Base-by-base conservation (phyloP, 208 protist genomes). In the Trypanosoma vivax region DNA sequence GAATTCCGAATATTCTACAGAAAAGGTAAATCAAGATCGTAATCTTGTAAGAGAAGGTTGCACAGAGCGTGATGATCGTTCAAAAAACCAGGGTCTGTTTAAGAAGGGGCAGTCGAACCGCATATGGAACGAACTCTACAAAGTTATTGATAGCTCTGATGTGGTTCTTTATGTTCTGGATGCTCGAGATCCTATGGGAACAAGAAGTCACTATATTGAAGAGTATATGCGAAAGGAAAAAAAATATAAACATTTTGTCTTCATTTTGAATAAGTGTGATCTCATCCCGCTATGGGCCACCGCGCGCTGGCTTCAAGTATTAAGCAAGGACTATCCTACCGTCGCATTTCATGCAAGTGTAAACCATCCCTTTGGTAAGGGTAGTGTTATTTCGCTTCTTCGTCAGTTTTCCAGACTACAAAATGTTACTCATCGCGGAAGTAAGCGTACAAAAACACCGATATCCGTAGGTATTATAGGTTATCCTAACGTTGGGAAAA, bases 231-330 rank as follows among this genome's bases (percentile, higher is more conserved):
- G 92, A 18, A 94, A 90, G 47, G 94, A 98, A 46, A 94, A 88
- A 48, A 91, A 92, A 49, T 98, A 99, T 83, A 99, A 99, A 65
- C 98, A 99, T 60, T 90, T 99, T 52, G 78, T 99, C 5, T 94
- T 99, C 24, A 66, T 99, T n/a, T 70, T 99, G 2, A 99, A 99
- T 88, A 99, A 99, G 85, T 99, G 96, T 72, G 99, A 99, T 76
- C 79, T 99, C 11, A 90, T 99, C 5, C 98, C 98, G 7, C 96
- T 97, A 1, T 99, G 97, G 97, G 96, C 90, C 1, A 99, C 98
- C 0, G 87, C 88, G 25, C 79, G 91, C 11, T 99, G 97, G 97
- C 84, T 99, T 27, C 82, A 97, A 50, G 66, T 97, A 18, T 76
- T 99, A 11, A 98, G 95, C 40, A 90, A 97, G 38, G 96, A 99